phyloP scores from a whole-genome alignment of 2,329 filamentous ascomycete species.

The Epichloe uncinata region DNA sequence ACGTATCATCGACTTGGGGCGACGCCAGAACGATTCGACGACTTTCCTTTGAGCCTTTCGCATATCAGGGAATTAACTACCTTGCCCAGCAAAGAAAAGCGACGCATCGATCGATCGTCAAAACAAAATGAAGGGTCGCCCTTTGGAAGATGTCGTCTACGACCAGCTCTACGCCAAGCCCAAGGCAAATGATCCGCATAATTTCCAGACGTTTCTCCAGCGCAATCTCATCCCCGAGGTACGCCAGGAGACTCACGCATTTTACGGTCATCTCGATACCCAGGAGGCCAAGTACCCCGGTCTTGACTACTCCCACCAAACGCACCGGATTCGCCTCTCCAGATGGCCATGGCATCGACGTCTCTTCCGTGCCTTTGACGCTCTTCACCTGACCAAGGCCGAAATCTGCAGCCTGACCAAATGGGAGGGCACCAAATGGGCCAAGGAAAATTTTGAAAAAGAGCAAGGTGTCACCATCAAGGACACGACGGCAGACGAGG shows the following conservation, averaged over 20 bases:
- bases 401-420: conserved; percentile 63
- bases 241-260: conserved; percentile 63
- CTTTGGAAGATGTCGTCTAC: conserved; percentile 61
- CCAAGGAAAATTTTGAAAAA: conserved; percentile 64
- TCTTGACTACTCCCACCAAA: conserved; percentile 60
- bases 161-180: conserved; percentile 59
- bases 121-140: conserved; percentile 57
- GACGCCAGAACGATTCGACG: too few relatives aligned
- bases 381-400: conserved; percentile 49
- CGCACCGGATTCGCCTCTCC: conserved; percentile 64
- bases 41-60: not conserved
- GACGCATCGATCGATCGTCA: conserved; percentile 9
- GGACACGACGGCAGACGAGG: conserved; percentile 59
- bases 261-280: conserved; percentile 64
- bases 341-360: conserved; percentile 65
- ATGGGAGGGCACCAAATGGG: conserved; percentile 77
- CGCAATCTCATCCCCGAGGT: conserved; percentile 64
- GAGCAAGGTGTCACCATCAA: conserved; percentile 57
- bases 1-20: too few relatives aligned
- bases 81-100: not conserved
- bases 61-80: not conserved
- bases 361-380: conserved; percentile 64
- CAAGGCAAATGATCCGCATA: conserved; percentile 53
- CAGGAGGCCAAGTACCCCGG: conserved; percentile 72
- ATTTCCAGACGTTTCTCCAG: conserved; percentile 57